A percentile compares a stretch with the other conserved stretches of the same genome.
phyloP scores from a whole-genome alignment of 495 filamentous ascomycete species.

The Haplographium delicatum region DNA sequence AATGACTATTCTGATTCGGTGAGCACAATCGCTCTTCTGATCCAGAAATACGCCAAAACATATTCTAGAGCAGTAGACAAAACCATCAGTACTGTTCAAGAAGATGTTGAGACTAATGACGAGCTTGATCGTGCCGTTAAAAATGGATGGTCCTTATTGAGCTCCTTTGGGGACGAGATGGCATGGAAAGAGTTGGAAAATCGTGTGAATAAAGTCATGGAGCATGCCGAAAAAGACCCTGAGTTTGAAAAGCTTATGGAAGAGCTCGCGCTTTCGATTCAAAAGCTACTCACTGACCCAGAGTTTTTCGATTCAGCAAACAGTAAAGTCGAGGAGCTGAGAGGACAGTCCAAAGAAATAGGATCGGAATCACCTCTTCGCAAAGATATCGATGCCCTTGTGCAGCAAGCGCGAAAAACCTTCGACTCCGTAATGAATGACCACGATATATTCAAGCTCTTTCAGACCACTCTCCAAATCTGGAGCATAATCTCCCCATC shows the following conservation, averaged over 20 bases:
- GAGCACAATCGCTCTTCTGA: conserved; percentile 65
- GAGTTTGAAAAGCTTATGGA: conserved; percentile 75
- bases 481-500: conserved; percentile 59
- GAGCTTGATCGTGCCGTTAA: conserved; percentile 70
- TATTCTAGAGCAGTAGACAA: conserved; percentile 69
- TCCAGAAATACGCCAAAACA: conserved; percentile 70
- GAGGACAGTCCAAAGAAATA: conserved; percentile 58
- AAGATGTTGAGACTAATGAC: conserved; percentile 64
- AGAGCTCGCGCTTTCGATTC: conserved; percentile 64
- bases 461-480: conserved; percentile 58
- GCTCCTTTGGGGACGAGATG: conserved; percentile 65
- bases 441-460: conserved; percentile 59
- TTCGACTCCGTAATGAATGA: conserved; percentile 65
- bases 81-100: conserved; percentile 54
- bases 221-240: conserved; percentile 69
- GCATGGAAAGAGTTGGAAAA: conserved; percentile 73
- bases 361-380: conserved; percentile 60
- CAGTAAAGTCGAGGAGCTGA: conserved; percentile 66
- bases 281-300: conserved; percentile 83
- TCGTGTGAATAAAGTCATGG: conserved; percentile 60
- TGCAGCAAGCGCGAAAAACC: conserved; percentile 63
- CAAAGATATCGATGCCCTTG: conserved; percentile 66
- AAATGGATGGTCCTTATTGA: conserved; percentile 73
- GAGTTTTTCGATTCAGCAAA: conserved; percentile 69
- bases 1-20: conserved; percentile 83